Evolutionary conservation across 1,284 basidiomycete genomes (phyloP), one percentile per base, ranked within the genome.

Genomic region (Naganishia sp.): DNA sequence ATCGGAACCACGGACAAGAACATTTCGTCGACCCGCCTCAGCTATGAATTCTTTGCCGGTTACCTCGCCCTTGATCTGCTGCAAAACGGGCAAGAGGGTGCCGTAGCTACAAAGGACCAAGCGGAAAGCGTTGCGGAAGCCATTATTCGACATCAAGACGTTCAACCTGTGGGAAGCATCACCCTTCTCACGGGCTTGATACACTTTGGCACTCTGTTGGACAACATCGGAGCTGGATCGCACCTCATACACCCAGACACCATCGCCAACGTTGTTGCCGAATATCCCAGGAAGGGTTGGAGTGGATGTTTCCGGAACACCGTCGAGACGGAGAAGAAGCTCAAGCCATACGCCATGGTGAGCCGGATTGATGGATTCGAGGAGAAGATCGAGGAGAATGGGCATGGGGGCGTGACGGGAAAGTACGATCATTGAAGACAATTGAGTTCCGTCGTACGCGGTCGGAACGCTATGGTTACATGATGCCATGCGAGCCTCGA

Each of bases 131-230:
- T 86, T 9, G 84, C 83, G 70, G 85, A 86, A 68, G 83, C 84
- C 41, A 85, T 86, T 68, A 81, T 86, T 63, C 76, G 84, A 55
- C 85, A 85, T 75, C 85, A 86, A 72, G 85, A 86, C 71, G 83
- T 85, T 57, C 83, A 84, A 67, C 84, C 84, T 10, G 83, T 82
- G 68, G 84, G 84, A 23, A 69, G 50, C 35, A 64, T 70, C 47
- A 68, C 69, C 17, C 62, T 71, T 32, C 51, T 71, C 3, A 65
- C 61, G 9, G 58, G 65, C 31, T 55, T 73, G 25, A 69, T 73
- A 35, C 70, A 71, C 52, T 60, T 73, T 15, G 72, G 67, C 2
- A 73, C 72, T 18, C 53, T 73, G 39, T 66, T 71, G 9, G 72
- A 73, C 60, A 73, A 73, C 45, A 68, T 67, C 13, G 71, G 71